A percentile compares a stretch with the other conserved stretches of the same genome.
These are phyloP conservation scores for Rhododendron vialii DNA, from an alignment of 148 eudicot genomes.

Conservation along the genomic window DNA sequence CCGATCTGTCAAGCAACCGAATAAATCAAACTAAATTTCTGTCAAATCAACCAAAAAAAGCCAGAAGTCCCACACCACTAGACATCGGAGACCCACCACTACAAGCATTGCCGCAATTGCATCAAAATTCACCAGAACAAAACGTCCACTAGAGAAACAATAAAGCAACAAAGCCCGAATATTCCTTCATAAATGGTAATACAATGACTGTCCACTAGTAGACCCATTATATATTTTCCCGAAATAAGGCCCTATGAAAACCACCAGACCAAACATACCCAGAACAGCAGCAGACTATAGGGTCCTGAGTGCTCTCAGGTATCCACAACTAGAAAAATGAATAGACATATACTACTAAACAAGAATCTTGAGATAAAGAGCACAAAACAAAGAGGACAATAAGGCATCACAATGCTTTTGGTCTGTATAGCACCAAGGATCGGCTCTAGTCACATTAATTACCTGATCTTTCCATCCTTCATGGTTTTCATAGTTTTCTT, in stretches of 20 bases:
- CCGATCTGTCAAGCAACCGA: too few species aligned
- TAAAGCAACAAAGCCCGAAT: slow-evolving; percentile 1
- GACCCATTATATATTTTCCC: not conserved
- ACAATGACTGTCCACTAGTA: not conserved
- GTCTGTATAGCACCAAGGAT: slow-evolving; percentile 24
- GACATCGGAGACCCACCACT: not conserved
- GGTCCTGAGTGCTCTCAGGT: not conserved
- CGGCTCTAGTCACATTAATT: slow-evolving; percentile 22
- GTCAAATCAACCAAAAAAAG: not conserved
- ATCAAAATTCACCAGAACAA: not conserved
- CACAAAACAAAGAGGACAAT: slow-evolving; percentile 22
- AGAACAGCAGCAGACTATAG: not conserved
- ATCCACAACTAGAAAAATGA: not conserved
- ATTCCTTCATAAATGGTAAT: slow-evolving; percentile 1
- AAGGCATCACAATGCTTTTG: slow-evolving; percentile 16
- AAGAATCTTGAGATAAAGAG: slow-evolving; percentile 7
- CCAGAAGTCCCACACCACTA: not conserved
- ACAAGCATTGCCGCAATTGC: not conserved
- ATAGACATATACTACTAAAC: slow-evolving; percentile 7
- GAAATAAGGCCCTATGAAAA: not conserved
- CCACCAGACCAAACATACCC: slow-evolving; percentile 5
- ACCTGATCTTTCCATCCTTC: slow-evolving; percentile 7
- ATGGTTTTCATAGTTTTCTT: not conserved
- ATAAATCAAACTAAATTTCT: not conserved
- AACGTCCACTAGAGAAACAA: not conserved